Evolutionary conservation across 2,329 filamentous ascomycete species (phyloP), one percentile per base, ranked within the genome.

Genomic region (Alternaria viburni): DNA sequence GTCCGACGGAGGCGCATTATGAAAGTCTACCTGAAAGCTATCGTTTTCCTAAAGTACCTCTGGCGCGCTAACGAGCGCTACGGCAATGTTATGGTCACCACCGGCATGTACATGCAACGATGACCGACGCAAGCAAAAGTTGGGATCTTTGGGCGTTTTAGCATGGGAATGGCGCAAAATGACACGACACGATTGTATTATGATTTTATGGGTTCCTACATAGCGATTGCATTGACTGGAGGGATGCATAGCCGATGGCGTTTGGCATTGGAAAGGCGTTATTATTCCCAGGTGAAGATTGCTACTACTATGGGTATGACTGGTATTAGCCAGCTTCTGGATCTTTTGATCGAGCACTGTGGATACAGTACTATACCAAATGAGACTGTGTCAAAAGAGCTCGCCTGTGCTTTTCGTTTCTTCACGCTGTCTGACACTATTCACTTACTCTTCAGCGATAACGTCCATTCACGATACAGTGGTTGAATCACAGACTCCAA

Each of bases 41-140:
- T 74, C 23, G 66, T 71, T 12, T 74, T 74, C 21, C 60, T 74
- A 49, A 71, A 67, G 47, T 68, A 71, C 43, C 58, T 74, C 28
- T 67, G 70, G 47, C 66, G 66, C 56, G 69, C 71, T 3, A 69
- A 73, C 32, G 71, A 73, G 57, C 71, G 71, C 12, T 74, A 74
- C 30, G 71, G 71, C 25, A 65, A 69, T 13, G 63, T 71, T 50
- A 74, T 74, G 71, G 65, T 69, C 46, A 70, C 68, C n/a, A 69
- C 70, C 9, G 71, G 71, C 54, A 66, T 71, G 61, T 72, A 74
- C 44, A 67, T 74, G 69, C 71, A 71, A 54, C 70, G 71, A 28
- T 73, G 59, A 69, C 6, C 15, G 13, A 7, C 8, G 4, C 8
- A 43, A 26, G 49, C 19, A 55, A 62, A 47, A 54, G 23, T 55